Base-by-base conservation (phyloP, 352 stramenopile species). In the Pythium folliculosum region DNA sequence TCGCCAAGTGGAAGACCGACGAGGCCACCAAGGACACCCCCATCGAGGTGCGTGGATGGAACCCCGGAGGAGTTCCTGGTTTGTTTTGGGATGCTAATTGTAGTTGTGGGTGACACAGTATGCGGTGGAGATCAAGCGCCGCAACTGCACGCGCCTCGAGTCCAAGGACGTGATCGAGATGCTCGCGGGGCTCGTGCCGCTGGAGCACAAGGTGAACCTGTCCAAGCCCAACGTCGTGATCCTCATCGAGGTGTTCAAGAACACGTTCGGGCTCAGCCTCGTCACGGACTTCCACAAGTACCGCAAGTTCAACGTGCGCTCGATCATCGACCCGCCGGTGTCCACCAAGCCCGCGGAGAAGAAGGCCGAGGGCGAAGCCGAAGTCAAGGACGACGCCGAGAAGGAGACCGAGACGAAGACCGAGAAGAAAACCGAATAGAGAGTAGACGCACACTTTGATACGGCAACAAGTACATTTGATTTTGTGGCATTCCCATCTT, bases 291-390 rank as follows among this genome's bases (percentile, higher is more conserved):
- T 90, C 63, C 80, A 92, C 68, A 76, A 82, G 50, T 86, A 77
- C 69, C 84, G 82, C 61, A 89, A 89, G 74, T 94, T 81, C 69
- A 94, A 92, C 63, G 82, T 92, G 61, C 85, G 85, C 32, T 88
- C 78, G 32, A 76, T 91, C 57, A 78, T 93, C 40, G 82, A 91
- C 0, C 82, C 84, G 13, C 82, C 81, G 14, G 71, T 81, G 21
- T 70, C 73, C 21, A 67, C 64, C 19, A 73, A 81, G 38, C 69
- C 71, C 3, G 60, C 65, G 6, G 56, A 82, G 66, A 66, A 70
- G 38, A 27, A 65, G 4, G 44, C 67, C 30, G 27, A 52, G 22
- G 25, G 25, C 22, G 14, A 68, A 25, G 40, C 22, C 27, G 47
- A 23, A 5, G 21, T 3, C 5, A 44, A 68, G 16, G 55, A 59